A percentile compares a stretch with the other conserved stretches of the same genome.
Conservation (phyloP, 2,329 filamentous ascomycete genomes). For the Aspergillus proliferans region DNA sequence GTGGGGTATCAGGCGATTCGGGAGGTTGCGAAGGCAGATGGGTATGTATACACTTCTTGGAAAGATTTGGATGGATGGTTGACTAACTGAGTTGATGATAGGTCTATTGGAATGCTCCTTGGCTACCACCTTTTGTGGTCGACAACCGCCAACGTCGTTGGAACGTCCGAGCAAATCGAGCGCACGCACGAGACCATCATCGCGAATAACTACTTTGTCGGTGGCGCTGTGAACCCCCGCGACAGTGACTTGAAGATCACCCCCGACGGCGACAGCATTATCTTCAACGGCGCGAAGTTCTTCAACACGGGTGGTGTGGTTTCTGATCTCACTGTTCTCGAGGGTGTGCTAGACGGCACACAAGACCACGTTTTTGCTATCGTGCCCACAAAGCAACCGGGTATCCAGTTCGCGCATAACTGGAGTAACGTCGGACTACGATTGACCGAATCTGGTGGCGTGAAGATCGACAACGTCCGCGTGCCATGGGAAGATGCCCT, state of each 20-base stretch:
- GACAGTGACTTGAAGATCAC: slow-evolving; percentile 57
- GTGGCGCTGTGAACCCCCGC: slow-evolving; percentile 60
- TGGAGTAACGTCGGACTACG: slow-evolving; percentile 61
- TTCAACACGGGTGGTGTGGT: slow-evolving; percentile 65
- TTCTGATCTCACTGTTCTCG: slow-evolving; percentile 59
- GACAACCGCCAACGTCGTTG: slow-evolving; percentile 55
- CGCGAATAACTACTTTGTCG: slow-evolving; percentile 60
- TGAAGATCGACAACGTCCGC: slow-evolving; percentile 53
- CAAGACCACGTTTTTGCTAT: slow-evolving; percentile 58
- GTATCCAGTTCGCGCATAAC: slow-evolving; percentile 51
- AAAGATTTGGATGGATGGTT: background rate
- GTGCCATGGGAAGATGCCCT: slow-evolving; percentile 57
- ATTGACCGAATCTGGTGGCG: slow-evolving; percentile 58
- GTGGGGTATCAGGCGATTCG: slow-evolving; percentile 55
- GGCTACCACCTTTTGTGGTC: slow-evolving; percentile 62
- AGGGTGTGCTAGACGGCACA: slow-evolving; percentile 55
- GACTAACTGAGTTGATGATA: slow-evolving; percentile 12
- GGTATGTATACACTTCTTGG: slow-evolving; percentile 31
- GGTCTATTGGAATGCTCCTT: slow-evolving; percentile 58
- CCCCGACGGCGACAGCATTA: slow-evolving; percentile 47
- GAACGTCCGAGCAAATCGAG: slow-evolving; percentile 55
- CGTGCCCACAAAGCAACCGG: slow-evolving; percentile 52
- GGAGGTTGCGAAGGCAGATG: slow-evolving; percentile 59
- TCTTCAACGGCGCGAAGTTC: slow-evolving; percentile 58
- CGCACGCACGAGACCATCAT: slow-evolving; percentile 53